These are phyloP conservation scores for Roridomyces roridus DNA, from an alignment of 768 basidiomycete genomes.

Conservation along the genomic window DNA sequence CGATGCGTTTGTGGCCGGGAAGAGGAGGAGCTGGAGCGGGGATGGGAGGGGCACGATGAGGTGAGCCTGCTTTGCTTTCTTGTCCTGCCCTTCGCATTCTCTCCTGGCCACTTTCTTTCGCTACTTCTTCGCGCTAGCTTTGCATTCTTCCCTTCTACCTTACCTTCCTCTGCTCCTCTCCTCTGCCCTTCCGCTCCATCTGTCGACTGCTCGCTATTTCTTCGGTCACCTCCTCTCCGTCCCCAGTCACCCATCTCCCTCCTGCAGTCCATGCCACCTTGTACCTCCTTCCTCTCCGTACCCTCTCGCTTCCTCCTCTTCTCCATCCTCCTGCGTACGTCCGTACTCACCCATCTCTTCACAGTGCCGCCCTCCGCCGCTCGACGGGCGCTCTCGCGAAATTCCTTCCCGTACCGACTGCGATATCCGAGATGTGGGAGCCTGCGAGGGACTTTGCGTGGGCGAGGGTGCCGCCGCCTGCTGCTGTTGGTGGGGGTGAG, in stretches of 20 bases:
- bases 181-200: neutral
- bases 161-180: slow-evolving; percentile 1
- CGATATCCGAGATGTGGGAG: slow-evolving; percentile 96
- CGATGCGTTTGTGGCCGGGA: slow-evolving; percentile 82
- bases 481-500: neutral
- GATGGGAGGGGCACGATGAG: slow-evolving; percentile 47
- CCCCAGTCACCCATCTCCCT: no score
- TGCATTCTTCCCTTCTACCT: no score
- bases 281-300: no score
- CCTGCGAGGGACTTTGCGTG: slow-evolving; percentile 94
- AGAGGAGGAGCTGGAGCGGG: slow-evolving; percentile 62
- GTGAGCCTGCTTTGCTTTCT: slow-evolving; percentile 1
- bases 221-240: no score
- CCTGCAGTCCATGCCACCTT: no score
- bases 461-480: slow-evolving; percentile 67
- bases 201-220: no score
- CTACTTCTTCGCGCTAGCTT: no score
- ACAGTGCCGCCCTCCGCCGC: slow-evolving; percentile 61
- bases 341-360: slow-evolving; percentile 2
- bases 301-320: no score
- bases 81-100: neutral
- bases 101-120: no score
- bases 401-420: slow-evolving; percentile 73
- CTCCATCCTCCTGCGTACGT: neutral
- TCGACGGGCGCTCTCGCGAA: slow-evolving; percentile 81